phyloP scores from a whole-genome alignment of 768 basidiomycete genomes.

The Pleurotus tuber-regium region DNA sequence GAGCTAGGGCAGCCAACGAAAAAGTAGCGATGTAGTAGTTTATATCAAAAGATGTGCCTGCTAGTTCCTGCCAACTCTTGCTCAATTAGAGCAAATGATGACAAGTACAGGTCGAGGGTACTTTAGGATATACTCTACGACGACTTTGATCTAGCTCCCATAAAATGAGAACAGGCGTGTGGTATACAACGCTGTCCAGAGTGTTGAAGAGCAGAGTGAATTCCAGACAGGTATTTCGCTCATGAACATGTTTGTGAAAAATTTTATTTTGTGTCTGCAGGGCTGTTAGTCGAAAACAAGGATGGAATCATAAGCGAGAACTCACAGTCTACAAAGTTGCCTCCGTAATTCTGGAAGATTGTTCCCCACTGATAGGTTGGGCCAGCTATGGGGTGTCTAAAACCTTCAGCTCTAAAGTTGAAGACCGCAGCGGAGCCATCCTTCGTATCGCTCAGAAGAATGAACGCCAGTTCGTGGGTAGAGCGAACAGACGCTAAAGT shows the following conservation, averaged over 20 bases:
- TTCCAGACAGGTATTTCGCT: too few species aligned
- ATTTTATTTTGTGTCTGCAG: too few species aligned
- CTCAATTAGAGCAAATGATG: background rate
- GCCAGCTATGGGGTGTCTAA: too few species aligned
- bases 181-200: slow-evolving; percentile 78
- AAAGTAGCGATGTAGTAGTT: slow-evolving; percentile 30
- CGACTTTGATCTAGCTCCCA: slow-evolving; percentile 67
- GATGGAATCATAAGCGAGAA: too few species aligned
- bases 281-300: too few species aligned
- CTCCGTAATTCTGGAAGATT: too few species aligned
- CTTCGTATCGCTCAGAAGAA: slow-evolving; percentile 82
- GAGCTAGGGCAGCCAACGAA: slow-evolving; percentile 74
- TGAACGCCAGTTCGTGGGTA: slow-evolving; percentile 72
- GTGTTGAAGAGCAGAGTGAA: slow-evolving; percentile 85
- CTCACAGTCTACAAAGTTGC: too few species aligned
- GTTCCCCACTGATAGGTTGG: too few species aligned
- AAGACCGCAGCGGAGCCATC: too few species aligned
- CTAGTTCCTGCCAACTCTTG: background rate
- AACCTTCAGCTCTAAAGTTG: too few species aligned
- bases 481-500: slow-evolving; percentile 81
- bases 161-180: slow-evolving; percentile 97
- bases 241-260: too few species aligned
- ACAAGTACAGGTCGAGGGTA: background rate
- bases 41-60: background rate
- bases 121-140: background rate